Conservation (phyloP, 257 asterid species). For the Nicotiana noctiflora region DNA sequence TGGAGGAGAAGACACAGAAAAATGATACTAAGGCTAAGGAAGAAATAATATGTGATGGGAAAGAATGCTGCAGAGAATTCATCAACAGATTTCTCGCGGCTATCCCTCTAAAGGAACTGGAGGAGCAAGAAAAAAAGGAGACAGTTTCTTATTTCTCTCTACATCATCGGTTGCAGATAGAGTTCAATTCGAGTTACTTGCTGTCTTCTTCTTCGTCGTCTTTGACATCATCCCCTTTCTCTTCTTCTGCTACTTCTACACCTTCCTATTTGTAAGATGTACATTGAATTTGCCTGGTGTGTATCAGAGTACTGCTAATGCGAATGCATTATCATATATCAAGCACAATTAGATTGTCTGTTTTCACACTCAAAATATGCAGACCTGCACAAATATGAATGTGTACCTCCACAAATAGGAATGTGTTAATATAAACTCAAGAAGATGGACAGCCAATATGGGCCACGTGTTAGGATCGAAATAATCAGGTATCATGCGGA, state of each 20-base stretch:
- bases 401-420: too few species aligned
- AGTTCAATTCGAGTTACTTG: constrained; percentile 45
- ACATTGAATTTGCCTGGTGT: background rate
- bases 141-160: constrained; percentile 42
- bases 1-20: background rate
- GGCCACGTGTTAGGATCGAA: too few species aligned
- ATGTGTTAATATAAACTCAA: too few species aligned
- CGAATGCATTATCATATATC: background rate
- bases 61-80: constrained; percentile 63
- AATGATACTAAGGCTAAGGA: constrained; percentile 4
- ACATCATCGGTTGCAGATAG: constrained; percentile 64
- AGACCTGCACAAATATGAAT: too few species aligned
- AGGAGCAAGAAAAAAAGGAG: constrained; percentile 48
- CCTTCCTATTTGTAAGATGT: constrained; percentile 25
- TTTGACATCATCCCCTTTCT: constrained; percentile 43
- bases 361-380: too few species aligned
- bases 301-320: background rate
- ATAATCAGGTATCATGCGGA: too few species aligned
- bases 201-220: constrained; percentile 30
- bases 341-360: too few species aligned
- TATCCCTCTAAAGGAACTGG: constrained; percentile 51
- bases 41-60: constrained; percentile 46
- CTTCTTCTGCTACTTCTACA: constrained; percentile 34
- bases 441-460: too few species aligned
- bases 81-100: constrained; percentile 62